Percentiles rank a stretch among this genome's conserved stretches.
Conservation (phyloP, 208 protist species). For the Leishmania aethiopica region DNA sequence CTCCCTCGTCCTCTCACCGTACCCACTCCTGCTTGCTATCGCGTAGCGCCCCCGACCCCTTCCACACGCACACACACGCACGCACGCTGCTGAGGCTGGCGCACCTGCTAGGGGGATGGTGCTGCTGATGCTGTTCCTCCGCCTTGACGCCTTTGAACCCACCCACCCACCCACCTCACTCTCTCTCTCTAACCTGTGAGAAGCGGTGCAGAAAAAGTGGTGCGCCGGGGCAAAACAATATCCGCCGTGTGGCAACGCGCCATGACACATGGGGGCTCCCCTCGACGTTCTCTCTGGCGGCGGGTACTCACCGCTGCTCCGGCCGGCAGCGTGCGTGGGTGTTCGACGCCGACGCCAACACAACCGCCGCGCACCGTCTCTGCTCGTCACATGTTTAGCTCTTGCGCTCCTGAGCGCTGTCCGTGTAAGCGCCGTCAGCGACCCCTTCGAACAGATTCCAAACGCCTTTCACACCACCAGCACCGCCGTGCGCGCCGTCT, state of each 20-base stretch:
- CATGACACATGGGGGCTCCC: background rate
- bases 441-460: background rate
- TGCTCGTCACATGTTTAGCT: background rate
- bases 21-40: too few species aligned
- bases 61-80: too few species aligned
- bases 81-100: too few species aligned
- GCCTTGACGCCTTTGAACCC: too few species aligned
- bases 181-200: background rate
- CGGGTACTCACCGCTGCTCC: background rate
- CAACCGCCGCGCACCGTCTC: background rate
- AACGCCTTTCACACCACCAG: conserved; percentile 17
- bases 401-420: background rate
- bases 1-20: too few species aligned
- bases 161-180: too few species aligned
- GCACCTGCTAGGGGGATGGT: too few species aligned
- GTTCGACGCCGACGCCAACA: background rate
- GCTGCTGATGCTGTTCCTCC: too few species aligned
- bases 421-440: background rate
- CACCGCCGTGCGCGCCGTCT: conserved; percentile 23
- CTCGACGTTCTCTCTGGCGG: background rate
- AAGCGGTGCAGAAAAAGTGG: background rate
- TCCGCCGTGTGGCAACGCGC: background rate
- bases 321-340: background rate
- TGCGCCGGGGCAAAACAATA: background rate
- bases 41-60: too few species aligned